Evolutionary conservation across 1,284 basidiomycete species (phyloP), one percentile per base, ranked within the genome.

Genomic region (Singerocomus rubriflavus): DNA sequence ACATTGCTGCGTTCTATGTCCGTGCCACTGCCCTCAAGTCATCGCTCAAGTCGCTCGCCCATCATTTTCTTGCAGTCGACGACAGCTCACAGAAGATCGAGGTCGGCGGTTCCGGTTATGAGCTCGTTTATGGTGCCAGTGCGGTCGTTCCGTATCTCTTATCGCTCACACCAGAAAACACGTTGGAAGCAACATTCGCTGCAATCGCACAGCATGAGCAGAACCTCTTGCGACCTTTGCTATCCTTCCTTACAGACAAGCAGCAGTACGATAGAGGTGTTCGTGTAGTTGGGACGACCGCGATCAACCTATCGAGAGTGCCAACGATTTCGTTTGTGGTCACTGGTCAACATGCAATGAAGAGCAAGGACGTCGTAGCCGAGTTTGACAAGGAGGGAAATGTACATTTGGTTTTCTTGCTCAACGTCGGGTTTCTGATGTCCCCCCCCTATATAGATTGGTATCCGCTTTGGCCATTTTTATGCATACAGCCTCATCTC

Each of bases 261-360:
- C 62, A 72, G 45, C 73, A 77, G 48, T 65, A 69, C 31, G 75
- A 71, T 30, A 67, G 82, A 21, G 86, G 87, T 1, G 82, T 90
- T 25, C 67, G 79, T 25, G 69, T 91, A 27, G 80, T 91, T 2
- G 89, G 89, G 74, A 80, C 27, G 78, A 82, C 61, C 42, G 58
- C 65, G 2, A 56, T 66, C 9, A 73, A 70, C 25, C 34, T 68
- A 14, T 61, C 62, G 6, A 70, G 85, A n/a, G 84, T 82, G 1
- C 88, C 88, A 2, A 91, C 88, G 0, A 71, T 91, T 35, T 81
- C 80, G 46, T 91, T 91, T 57, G 76, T 90, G 12, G 80, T 91
- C 9, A 71, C 76, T 76, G 79, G n/a, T 5, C 71, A 75, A 51
- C 71, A 71, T 10, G 63, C 78, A 10, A 70, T 85, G 31, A 69